These are phyloP conservation scores for Acanthamoeba pearcei DNA, from an alignment of 208 protist genomes.

Conservation along the genomic window DNA sequence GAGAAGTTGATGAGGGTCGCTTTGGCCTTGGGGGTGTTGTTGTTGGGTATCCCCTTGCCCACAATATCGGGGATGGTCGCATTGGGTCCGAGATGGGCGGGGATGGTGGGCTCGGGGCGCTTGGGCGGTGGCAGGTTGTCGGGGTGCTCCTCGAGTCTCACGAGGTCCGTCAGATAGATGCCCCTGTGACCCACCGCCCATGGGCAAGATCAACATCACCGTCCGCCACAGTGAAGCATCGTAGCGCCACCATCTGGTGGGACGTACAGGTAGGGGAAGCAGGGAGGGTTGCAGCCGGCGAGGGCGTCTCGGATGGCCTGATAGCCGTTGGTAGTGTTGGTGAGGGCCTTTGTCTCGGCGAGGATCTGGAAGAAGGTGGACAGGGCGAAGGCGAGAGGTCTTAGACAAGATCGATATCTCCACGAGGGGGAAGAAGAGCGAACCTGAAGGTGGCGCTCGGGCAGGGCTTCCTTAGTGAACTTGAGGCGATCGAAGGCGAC, in stretches of 20 bases:
- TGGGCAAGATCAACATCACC: background rate
- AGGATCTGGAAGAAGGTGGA: background rate
- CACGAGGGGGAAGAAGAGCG: background rate
- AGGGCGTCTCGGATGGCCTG: background rate
- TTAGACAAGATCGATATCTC: background rate
- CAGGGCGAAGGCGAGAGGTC: background rate
- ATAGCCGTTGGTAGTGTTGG: background rate
- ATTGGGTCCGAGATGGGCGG: slow-evolving; percentile 78
- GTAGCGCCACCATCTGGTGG: background rate
- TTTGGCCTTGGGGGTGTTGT: background rate
- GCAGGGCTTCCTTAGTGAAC: slow-evolving; percentile 39
- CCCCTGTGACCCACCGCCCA: background rate
- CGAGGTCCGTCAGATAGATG: slow-evolving; percentile 47
- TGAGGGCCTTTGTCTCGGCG: background rate
- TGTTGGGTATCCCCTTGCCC: slow-evolving; percentile 70
- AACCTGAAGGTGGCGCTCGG: background rate
- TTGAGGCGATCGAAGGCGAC: slow-evolving; percentile 71
- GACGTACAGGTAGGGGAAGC: slow-evolving; percentile 80
- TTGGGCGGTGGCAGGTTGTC: slow-evolving; percentile 27
- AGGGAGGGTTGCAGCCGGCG: slow-evolving; percentile 74
- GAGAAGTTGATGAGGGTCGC: slow-evolving; percentile 77
- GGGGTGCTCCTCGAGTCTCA: slow-evolving; percentile 64
- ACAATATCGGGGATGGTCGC: slow-evolving; percentile 82
- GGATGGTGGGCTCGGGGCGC: slow-evolving; percentile 78
- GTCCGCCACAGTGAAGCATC: background rate